Percentiles rank a stretch among this genome's conserved stretches.
phyloP scores from a whole-genome alignment of 495 filamentous ascomycete species.

The Daldinia bambusicola region DNA sequence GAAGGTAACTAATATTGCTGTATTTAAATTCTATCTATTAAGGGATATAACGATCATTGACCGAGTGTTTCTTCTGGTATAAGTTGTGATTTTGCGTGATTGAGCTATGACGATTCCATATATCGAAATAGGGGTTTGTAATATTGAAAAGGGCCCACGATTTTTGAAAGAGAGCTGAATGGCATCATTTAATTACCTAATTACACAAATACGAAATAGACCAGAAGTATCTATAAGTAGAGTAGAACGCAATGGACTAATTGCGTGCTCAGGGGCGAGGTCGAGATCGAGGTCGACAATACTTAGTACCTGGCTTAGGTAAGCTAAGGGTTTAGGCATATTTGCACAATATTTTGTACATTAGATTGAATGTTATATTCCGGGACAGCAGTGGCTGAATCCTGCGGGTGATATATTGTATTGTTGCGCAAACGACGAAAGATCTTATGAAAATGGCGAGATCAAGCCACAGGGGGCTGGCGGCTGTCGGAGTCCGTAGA shows the following conservation, averaged over 20 bases:
- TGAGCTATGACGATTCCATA: neutral
- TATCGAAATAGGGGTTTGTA: neutral
- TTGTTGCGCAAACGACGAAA: conserved; percentile 35
- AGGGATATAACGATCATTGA: too few relatives aligned
- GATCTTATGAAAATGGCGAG: conserved; percentile 33
- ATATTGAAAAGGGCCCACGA: neutral
- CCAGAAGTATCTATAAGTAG: too few relatives aligned
- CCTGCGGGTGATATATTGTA: conserved; percentile 17
- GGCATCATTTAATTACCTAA: neutral
- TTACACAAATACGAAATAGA: neutral
- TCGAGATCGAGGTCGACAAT: neutral
- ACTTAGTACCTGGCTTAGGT: neutral
- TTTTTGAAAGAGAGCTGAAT: neutral
- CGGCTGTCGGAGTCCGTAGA: conserved; percentile 38
- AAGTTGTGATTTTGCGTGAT: conserved; percentile 9
- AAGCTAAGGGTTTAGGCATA: neutral
- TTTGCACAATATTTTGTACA: neutral
- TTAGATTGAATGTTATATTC: conserved; percentile 19
- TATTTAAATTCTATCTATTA: too few relatives aligned
- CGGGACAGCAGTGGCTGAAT: conserved; percentile 20
- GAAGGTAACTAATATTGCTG: too few relatives aligned
- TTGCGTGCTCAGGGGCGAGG: neutral
- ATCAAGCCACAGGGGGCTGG: conserved; percentile 39
- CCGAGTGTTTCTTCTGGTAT: neutral
- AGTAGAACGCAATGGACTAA: neutral